Conservation (phyloP, 768 basidiomycete species). For the Scleroderma citrinum region DNA sequence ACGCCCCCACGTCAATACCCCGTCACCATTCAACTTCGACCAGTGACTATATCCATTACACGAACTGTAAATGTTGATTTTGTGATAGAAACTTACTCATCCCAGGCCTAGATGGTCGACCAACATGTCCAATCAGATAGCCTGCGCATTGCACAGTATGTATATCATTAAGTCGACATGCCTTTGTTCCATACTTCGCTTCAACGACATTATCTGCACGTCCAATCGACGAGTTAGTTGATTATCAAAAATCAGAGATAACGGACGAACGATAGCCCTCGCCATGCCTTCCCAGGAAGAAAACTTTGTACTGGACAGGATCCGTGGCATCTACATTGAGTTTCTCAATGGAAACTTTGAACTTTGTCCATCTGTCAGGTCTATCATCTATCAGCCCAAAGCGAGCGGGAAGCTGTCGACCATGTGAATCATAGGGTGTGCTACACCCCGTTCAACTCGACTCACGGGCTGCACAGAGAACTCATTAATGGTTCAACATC, state of each 20-base stretch:
- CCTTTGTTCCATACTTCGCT: slow-evolving; percentile 54
- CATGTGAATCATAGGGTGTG: neutral
- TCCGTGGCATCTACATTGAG: slow-evolving; percentile 39
- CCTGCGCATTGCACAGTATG: neutral
- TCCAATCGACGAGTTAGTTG: slow-evolving; percentile 48
- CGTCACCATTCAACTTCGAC: slow-evolving; percentile 60
- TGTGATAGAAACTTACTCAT: slow-evolving; percentile 37
- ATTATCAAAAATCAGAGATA: slow-evolving; percentile 29
- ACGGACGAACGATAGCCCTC: slow-evolving; percentile 59
- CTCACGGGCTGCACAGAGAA: neutral
- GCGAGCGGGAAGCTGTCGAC: slow-evolving; percentile 42
- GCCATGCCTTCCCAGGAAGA: slow-evolving; percentile 66
- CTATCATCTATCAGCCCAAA: slow-evolving; percentile 56
- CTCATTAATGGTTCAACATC: too few relatives aligned
- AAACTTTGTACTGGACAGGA: slow-evolving; percentile 49
- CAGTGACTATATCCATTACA: slow-evolving; percentile 40
- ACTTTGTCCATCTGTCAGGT: slow-evolving; percentile 43
- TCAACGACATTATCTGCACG: slow-evolving; percentile 63
- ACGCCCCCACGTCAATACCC: slow-evolving; percentile 70
- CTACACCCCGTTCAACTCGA: neutral
- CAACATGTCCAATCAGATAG: neutral
- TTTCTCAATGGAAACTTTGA: slow-evolving; percentile 35
- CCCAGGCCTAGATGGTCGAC: slow-evolving; percentile 43
- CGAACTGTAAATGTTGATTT: neutral
- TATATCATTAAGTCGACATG: slow-evolving; percentile 9